A percentile compares a stretch with the other conserved stretches of the same genome.
Evolutionary conservation across 139 green algal genomes (phyloP).

Genomic region (Eudorina sp.): DNA sequence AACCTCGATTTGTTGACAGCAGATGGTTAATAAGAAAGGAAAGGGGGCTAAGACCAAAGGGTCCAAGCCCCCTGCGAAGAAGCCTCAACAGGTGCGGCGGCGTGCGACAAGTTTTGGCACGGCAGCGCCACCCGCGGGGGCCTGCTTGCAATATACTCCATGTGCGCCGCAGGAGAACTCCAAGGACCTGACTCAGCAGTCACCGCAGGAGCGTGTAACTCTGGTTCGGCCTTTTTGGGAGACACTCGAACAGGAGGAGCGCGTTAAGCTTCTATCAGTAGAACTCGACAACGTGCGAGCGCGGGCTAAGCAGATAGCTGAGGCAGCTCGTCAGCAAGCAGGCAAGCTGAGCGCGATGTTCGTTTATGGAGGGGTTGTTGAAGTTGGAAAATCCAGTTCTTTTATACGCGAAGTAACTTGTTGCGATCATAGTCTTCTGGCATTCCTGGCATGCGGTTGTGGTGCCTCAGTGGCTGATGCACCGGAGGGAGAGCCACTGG

Average conservation of each 20-base stretch:
- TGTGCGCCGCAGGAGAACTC: not conserved
- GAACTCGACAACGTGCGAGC: constrained; percentile 68
- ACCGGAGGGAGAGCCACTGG: constrained; percentile 42
- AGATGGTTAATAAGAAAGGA: constrained; percentile 50
- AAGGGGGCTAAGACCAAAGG: constrained; percentile 52
- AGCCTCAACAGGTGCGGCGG: constrained; percentile 43
- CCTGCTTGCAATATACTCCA: not conserved
- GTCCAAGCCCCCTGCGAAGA: constrained; percentile 47
- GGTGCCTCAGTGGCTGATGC: constrained; percentile 38
- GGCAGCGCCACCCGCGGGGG: constrained; percentile 5
- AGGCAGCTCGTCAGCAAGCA: constrained; percentile 56
- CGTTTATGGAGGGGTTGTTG: too few relatives aligned
- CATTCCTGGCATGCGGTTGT: not conserved
- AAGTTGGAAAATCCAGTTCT: too few relatives aligned
- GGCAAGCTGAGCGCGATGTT: constrained; percentile 30
- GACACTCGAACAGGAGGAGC: constrained; percentile 69
- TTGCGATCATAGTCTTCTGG: too few relatives aligned
- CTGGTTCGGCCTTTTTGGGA: constrained; percentile 84
- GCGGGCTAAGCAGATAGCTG: constrained; percentile 57
- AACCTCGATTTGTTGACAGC: not conserved
- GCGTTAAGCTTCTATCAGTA: constrained; percentile 74
- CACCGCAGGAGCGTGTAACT: constrained; percentile 78
- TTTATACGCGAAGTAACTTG: too few relatives aligned
- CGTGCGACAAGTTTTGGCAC: not conserved
- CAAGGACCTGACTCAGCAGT: constrained; percentile 23